These are phyloP conservation scores for Monilinia fructicola DNA, from an alignment of 2,329 filamentous ascomycete species.

Conservation along the genomic window DNA sequence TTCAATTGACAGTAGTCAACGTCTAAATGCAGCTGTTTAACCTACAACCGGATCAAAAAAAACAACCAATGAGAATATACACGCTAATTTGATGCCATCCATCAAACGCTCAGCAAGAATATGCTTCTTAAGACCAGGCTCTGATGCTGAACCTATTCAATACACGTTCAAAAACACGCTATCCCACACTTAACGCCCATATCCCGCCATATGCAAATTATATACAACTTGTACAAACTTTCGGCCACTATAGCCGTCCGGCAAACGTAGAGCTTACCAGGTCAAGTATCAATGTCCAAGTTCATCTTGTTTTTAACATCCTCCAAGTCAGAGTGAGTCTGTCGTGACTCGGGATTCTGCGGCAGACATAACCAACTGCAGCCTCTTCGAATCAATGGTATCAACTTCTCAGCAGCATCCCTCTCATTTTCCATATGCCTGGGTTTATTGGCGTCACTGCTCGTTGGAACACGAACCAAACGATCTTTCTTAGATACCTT, in stretches of 20 bases:
- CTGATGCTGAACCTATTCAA: neutral
- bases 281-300: neutral
- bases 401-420: conserved; percentile 38
- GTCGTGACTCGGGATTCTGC: neutral
- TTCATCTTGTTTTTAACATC: neutral
- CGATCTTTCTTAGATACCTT: conserved; percentile 27
- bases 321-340: neutral
- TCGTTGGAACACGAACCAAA: neutral
- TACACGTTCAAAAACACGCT: neutral
- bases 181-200: neutral
- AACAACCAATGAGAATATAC: neutral
- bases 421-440: conserved; percentile 36
- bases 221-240: neutral
- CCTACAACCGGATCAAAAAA: neutral
- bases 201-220: neutral
- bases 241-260: neutral
- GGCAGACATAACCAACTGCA: conserved; percentile 42
- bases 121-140: neutral
- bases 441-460: conserved; percentile 27
- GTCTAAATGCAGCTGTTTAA: neutral
- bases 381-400: conserved; percentile 41
- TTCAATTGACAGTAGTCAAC: neutral
- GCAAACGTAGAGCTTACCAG: neutral
- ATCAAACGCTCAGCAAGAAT: neutral
- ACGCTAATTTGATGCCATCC: too few relatives aligned